Conservation (phyloP, 2,329 filamentous ascomycete genomes). For the Sordariomycetes sp. region DNA sequence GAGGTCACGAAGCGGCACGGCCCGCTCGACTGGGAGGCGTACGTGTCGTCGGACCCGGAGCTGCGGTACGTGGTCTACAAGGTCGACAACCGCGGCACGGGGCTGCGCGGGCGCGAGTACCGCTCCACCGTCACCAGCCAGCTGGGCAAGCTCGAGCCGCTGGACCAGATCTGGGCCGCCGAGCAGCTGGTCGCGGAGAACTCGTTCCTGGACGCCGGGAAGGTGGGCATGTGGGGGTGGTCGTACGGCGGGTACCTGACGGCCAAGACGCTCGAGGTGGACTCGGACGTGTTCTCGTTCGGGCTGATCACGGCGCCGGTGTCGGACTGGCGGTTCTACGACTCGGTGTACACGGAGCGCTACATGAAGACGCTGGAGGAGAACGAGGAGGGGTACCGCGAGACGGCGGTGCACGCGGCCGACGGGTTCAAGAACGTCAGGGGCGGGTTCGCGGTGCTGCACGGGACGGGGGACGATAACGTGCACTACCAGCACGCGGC, state of each 20-base stretch:
- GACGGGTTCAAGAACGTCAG: slow-evolving; percentile 51
- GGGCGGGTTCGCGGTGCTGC: slow-evolving; percentile 51
- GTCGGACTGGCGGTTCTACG: slow-evolving; percentile 60
- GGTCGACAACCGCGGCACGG: slow-evolving; percentile 59
- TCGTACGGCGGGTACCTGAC: slow-evolving; percentile 58
- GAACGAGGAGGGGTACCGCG: slow-evolving; percentile 50
- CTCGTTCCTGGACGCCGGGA: slow-evolving; percentile 43
- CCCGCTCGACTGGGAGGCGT: slow-evolving; percentile 46
- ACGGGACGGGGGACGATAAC: slow-evolving; percentile 61
- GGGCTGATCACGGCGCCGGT: slow-evolving; percentile 57
- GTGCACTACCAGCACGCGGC: slow-evolving; percentile 61
- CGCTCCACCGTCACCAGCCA: slow-evolving; percentile 45
- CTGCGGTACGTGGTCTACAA: slow-evolving; percentile 58
- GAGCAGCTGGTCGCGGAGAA: slow-evolving; percentile 37
- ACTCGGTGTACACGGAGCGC: slow-evolving; percentile 60
- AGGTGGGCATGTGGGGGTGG: slow-evolving; percentile 60
- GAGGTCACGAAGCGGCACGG: slow-evolving; percentile 47
- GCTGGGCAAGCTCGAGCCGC: slow-evolving; percentile 51
- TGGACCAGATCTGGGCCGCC: slow-evolving; percentile 59
- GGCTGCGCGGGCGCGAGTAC: slow-evolving; percentile 52
- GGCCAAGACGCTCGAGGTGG: slow-evolving; percentile 53
- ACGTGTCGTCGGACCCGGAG: slow-evolving; percentile 57
- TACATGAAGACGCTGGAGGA: slow-evolving; percentile 55
- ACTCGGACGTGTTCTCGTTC: slow-evolving; percentile 50
- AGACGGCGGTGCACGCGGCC: slow-evolving; percentile 45